Evolutionary conservation across 257 asterid species (phyloP).

Genomic region (Asclepias syriaca): DNA sequence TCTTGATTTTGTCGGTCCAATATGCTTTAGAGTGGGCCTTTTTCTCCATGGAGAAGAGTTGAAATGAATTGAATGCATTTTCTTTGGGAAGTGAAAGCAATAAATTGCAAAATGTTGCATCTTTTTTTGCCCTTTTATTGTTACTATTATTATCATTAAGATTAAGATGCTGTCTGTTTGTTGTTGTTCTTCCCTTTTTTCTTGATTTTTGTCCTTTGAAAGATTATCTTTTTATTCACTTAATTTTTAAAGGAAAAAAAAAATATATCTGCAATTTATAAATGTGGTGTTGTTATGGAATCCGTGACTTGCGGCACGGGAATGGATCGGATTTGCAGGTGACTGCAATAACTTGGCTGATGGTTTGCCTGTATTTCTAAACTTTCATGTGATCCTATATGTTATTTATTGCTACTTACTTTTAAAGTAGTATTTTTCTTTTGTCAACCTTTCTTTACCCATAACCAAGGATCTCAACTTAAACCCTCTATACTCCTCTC

Average conservation of each 20-base stretch:
- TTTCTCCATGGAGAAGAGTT: not conserved
- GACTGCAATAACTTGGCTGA: conserved; percentile 49
- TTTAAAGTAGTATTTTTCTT: conserved; percentile 27
- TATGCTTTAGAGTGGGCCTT: conserved; percentile 25
- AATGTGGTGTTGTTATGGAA: conserved; percentile 47
- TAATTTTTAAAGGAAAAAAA: too few relatives aligned
- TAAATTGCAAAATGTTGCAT: not conserved
- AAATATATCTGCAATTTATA: not conserved
- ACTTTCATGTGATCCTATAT: conserved; percentile 70
- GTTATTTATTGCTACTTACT: conserved; percentile 19
- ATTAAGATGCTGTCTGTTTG: not conserved
- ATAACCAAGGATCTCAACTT: conserved; percentile 33
- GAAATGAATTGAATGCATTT: not conserved
- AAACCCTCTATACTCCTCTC: conserved; percentile 7
- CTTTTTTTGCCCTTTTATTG: not conserved
- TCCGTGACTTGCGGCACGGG: conserved; percentile 84
- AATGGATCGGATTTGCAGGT: conserved; percentile 38
- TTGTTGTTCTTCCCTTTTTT: not conserved
- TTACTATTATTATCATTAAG: not conserved
- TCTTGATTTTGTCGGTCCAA: conserved; percentile 29
- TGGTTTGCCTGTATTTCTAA: conserved; percentile 26
- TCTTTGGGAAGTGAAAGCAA: not conserved
- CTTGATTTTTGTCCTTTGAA: not conserved
- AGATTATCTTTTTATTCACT: not conserved
- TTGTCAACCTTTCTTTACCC: conserved; percentile 22